Conservation (phyloP, 2,329 filamentous ascomycete species). For the Curvularia hawaiiensis region DNA sequence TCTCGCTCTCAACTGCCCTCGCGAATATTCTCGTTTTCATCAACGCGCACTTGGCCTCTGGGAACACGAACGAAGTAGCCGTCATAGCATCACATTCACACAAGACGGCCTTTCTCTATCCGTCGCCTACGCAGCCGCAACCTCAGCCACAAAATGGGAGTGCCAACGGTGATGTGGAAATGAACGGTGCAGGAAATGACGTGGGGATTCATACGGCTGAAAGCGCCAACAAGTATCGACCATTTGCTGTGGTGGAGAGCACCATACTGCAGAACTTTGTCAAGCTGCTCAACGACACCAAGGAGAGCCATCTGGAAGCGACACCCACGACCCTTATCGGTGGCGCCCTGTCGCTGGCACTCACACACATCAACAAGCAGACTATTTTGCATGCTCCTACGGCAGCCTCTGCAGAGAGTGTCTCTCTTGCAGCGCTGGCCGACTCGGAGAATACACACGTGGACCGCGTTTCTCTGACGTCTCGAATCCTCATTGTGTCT, state of each 20-base stretch:
- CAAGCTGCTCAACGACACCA: conserved; percentile 73
- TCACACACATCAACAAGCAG: conserved; percentile 88
- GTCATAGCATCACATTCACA: conserved; percentile 89
- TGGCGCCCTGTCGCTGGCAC: conserved; percentile 85
- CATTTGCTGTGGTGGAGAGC: conserved; percentile 85
- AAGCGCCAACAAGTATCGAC: conserved; percentile 87
- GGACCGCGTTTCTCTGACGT: conserved; percentile 63
- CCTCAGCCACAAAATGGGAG: conserved; percentile 21
- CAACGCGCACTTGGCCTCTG: conserved; percentile 94
- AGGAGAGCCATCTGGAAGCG: conserved; percentile 62
- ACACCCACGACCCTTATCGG: conserved; percentile 85
- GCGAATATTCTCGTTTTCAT: conserved; percentile 94
- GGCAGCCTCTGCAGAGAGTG: conserved; percentile 51
- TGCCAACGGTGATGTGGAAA: conserved; percentile 34
- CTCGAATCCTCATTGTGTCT: conserved; percentile 86
- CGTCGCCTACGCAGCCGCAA: conserved; percentile 52
- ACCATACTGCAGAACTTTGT: conserved; percentile 77
- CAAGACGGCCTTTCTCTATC: conserved; percentile 89
- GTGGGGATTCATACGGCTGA: conserved; percentile 38
- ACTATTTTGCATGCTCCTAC: conserved; percentile 56
- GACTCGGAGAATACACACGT: conserved; percentile 44
- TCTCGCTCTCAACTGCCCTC: conserved; percentile 82
- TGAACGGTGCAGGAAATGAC: conserved; percentile 31
- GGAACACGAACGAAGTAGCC: conserved; percentile 90
- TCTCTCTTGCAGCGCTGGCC: conserved; percentile 51